A percentile compares a stretch with the other conserved stretches of the same genome.
phyloP scores from a whole-genome alignment of 2,329 filamentous ascomycete species.

The Sporothrix luriei region DNA sequence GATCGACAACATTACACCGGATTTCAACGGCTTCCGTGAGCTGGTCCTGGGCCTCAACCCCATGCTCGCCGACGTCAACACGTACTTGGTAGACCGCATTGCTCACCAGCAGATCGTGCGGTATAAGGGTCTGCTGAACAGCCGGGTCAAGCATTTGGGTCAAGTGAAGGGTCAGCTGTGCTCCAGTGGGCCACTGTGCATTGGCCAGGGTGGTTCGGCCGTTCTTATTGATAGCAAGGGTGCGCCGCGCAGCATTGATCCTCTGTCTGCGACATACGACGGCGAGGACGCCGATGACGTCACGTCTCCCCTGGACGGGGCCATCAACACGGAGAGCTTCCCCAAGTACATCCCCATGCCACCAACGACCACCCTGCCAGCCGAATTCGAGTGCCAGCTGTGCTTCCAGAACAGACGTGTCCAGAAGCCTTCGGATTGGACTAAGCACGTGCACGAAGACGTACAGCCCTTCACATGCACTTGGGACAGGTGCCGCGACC shows the following conservation, averaged over 20 bases:
- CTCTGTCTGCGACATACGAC: slow-evolving; percentile 55
- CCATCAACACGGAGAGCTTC: slow-evolving; percentile 72
- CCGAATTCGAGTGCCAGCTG: slow-evolving; percentile 85
- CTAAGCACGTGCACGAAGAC: slow-evolving; percentile 93
- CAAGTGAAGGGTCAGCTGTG: slow-evolving; percentile 60
- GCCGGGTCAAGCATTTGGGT: slow-evolving; percentile 69
- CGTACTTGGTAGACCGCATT: slow-evolving; percentile 75
- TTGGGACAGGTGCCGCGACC: slow-evolving; percentile 77
- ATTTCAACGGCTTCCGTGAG: slow-evolving; percentile 72
- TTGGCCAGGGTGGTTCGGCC: slow-evolving; percentile 67
- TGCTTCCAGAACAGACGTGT: slow-evolving; percentile 86
- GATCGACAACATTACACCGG: slow-evolving; percentile 70
- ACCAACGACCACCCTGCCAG: slow-evolving; percentile 73
- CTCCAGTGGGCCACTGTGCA: slow-evolving; percentile 63
- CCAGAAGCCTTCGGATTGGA: slow-evolving; percentile 93
- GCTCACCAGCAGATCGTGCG: slow-evolving; percentile 77
- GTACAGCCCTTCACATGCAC: slow-evolving; percentile 93
- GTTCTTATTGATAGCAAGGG: slow-evolving; percentile 62
- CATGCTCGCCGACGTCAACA: slow-evolving; percentile 57
- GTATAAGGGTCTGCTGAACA: slow-evolving; percentile 74
- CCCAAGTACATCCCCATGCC: slow-evolving; percentile 80
- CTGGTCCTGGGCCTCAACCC: slow-evolving; percentile 76
- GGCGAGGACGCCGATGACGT: slow-evolving; percentile 65
- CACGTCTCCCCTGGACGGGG: slow-evolving; percentile 64
- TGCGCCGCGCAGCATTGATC: slow-evolving; percentile 62